Conservation (phyloP, 495 filamentous ascomycete species). For the Neurospora discreta region DNA sequence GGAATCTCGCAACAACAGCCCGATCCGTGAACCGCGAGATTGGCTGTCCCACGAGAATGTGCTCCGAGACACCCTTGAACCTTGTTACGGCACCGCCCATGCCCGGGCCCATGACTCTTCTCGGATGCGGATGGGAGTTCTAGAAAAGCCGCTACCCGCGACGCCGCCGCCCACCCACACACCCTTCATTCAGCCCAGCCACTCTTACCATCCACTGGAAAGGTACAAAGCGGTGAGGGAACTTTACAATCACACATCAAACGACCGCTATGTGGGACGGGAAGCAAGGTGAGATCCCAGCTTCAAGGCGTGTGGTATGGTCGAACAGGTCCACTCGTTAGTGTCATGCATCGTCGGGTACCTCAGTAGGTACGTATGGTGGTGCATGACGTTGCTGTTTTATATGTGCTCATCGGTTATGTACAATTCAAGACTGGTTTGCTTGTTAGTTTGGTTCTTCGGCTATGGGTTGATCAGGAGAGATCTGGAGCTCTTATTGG, state of each 20-base stretch:
- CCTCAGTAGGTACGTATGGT: neutral
- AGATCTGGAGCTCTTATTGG: no score
- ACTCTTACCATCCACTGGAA: neutral
- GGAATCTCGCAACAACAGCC: neutral
- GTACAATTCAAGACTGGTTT: no score
- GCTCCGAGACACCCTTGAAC: neutral
- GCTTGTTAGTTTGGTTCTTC: no score
- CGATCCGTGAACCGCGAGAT: neutral
- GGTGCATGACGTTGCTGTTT: neutral
- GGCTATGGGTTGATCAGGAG: no score
- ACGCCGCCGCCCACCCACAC: neutral
- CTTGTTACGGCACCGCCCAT: no score
- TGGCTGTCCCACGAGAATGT: neutral
- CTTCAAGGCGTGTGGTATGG: neutral
- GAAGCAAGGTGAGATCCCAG: neutral
- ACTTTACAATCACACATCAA: neutral
- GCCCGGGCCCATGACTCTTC: neutral
- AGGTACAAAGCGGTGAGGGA: neutral
- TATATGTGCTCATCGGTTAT: neutral
- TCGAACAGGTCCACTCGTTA: neutral
- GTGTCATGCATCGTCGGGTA: neutral
- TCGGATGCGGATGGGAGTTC: neutral
- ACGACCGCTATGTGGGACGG: neutral
- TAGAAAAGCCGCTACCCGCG: neutral
- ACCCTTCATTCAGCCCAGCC: neutral